Evolutionary conservation across 2,329 filamentous ascomycete genomes (phyloP).

Genomic region (Pseudomassariella vexata): DNA sequence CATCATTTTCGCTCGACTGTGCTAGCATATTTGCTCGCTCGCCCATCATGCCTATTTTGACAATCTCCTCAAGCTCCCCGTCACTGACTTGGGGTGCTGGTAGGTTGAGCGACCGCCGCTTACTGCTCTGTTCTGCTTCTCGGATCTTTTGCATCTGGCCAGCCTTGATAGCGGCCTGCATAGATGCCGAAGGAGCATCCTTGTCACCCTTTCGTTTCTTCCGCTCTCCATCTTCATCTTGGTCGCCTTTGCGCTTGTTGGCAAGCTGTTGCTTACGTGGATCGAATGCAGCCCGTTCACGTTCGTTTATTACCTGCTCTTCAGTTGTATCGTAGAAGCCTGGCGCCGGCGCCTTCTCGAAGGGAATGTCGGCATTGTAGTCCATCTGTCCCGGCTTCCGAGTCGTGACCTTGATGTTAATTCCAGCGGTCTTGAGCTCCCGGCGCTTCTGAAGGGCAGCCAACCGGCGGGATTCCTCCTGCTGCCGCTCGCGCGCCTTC

Average conservation of each 20-base stretch:
- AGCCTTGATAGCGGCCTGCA: conserved; percentile 84
- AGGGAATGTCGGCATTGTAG: conserved; percentile 98
- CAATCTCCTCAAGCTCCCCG: conserved; percentile 89
- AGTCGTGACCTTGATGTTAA: conserved; percentile 93
- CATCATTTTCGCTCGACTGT: conserved; percentile 73
- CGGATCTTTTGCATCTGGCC: conserved; percentile 91
- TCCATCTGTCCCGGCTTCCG: conserved; percentile 97
- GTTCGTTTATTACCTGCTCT: conserved; percentile 75
- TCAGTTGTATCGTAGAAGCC: conserved; percentile 94
- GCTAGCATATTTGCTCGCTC: conserved; percentile 76
- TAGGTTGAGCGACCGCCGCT: conserved; percentile 74
- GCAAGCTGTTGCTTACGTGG: conserved; percentile 85
- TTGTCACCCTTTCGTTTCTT: conserved; percentile 90
- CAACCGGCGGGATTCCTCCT: conserved; percentile 87
- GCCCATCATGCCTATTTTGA: conserved; percentile 96
- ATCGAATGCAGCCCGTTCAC: conserved; percentile 78
- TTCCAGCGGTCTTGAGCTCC: conserved; percentile 94
- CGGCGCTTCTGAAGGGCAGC: conserved; percentile 90
- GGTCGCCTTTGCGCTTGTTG: conserved; percentile 89
- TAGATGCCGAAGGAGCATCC: conserved; percentile 67
- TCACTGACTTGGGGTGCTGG: conserved; percentile 91
- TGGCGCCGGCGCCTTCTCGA: conserved; percentile 81
- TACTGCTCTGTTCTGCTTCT: conserved; percentile 95
- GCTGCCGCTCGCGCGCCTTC: conserved; percentile 89
- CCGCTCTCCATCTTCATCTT: conserved; percentile 72